phyloP scores from a whole-genome alignment of 345 rosid genomes.

The Boechera stricta region DNA sequence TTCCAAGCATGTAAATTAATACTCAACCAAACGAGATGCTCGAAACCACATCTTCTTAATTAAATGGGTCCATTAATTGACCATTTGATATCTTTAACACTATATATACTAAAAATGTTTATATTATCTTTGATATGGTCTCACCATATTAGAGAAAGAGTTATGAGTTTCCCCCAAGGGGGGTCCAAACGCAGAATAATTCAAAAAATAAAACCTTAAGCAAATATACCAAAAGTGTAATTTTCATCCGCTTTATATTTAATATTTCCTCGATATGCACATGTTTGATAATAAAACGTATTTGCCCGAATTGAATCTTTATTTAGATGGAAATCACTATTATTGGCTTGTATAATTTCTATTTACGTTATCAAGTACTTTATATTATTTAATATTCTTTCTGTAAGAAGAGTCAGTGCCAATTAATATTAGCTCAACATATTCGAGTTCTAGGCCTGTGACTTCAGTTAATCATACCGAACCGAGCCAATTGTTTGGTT shows the following conservation, averaged over 20 bases:
- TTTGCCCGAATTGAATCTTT: conserved; percentile 6
- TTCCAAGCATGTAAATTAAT: background rate
- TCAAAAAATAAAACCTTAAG: background rate
- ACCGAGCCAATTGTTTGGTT: no score
- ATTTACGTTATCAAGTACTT: conserved; percentile 13
- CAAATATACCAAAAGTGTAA: background rate
- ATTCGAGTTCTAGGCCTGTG: background rate
- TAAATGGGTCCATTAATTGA: conserved; percentile 11
- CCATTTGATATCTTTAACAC: conserved; percentile 16
- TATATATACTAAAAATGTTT: background rate
- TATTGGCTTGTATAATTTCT: background rate
- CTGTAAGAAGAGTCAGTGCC: background rate
- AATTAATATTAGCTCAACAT: background rate
- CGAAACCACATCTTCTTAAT: conserved; percentile 14
- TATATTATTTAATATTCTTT: background rate
- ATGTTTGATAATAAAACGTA: conserved; percentile 24
- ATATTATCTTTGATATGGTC: background rate
- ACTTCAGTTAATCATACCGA: no score
- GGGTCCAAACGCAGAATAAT: conserved; percentile 17
- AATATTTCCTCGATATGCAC: conserved; percentile 20
- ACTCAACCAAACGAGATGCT: conserved; percentile 29
- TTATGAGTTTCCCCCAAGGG: conserved; percentile 3
- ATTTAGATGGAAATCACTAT: conserved; percentile 1
- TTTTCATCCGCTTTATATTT: conserved; percentile 1
- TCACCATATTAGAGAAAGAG: conserved; percentile 16